phyloP scores from a whole-genome alignment of 148 eudicot species.

The Arbutus unedo region DNA sequence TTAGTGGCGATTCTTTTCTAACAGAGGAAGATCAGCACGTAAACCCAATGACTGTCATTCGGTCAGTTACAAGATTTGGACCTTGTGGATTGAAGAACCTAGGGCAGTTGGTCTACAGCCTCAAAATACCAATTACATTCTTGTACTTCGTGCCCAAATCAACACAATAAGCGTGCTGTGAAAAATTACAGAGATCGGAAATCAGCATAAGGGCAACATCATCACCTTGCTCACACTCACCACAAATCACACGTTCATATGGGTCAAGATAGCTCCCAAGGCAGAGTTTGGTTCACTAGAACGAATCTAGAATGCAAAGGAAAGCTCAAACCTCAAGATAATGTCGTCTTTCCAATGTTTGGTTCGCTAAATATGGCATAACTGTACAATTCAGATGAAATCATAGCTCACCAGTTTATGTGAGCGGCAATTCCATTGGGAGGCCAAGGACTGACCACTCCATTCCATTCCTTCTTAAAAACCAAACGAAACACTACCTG shows the following conservation, averaged over 20 bases:
- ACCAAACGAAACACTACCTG: constrained; percentile 64
- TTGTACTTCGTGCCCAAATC: constrained; percentile 67
- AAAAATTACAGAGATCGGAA: constrained; percentile 87
- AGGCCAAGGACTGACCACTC: no score
- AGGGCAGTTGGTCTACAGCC: constrained; percentile 77
- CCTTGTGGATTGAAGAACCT: constrained; percentile 47
- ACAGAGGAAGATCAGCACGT: no score
- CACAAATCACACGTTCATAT: no score
- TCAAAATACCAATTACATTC: constrained; percentile 91
- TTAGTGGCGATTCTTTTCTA: no score
- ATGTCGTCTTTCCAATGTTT: background rate
- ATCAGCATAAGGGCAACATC: constrained; percentile 51
- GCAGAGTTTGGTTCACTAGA: background rate
- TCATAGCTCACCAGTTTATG: constrained; percentile 86
- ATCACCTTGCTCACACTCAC: no score
- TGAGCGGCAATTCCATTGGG: constrained; percentile 35
- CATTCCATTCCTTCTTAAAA: constrained; percentile 61
- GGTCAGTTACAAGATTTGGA: constrained; percentile 24
- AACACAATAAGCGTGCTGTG: constrained; percentile 91
- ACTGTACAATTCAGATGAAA: constrained; percentile 18
- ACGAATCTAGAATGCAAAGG: background rate
- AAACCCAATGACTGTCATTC: no score
- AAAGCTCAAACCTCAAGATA: background rate
- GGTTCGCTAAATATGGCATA: background rate
- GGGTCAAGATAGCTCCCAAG: no score